Evolutionary conservation across 306 rosid species (phyloP).

Genomic region (Citrullus mucosospermus): DNA sequence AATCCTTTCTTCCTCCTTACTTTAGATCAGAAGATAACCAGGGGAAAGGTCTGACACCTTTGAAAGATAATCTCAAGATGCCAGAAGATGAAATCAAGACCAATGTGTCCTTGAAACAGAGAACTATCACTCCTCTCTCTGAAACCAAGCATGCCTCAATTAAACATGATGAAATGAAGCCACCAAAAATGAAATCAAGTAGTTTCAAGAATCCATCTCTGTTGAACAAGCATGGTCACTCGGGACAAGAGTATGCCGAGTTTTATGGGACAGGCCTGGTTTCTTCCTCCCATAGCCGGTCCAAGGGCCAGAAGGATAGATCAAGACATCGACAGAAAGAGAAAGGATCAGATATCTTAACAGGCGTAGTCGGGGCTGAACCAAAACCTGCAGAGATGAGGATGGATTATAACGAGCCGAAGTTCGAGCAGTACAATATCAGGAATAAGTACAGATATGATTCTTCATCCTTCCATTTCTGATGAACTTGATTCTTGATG

Average conservation of each 20-base stretch:
- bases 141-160: conserved; percentile 48
- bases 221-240: neutral
- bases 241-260: conserved; percentile 5
- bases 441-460: neutral
- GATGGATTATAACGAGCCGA: neutral
- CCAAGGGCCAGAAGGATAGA: conserved; percentile 1
- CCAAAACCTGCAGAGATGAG: neutral
- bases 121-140: conserved; percentile 27
- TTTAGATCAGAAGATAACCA: conserved; percentile 24
- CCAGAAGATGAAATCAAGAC: conserved; percentile 51
- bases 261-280: conserved; percentile 1
- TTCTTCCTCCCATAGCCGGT: conserved; percentile 2
- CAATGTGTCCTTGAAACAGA: conserved; percentile 31
- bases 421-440: neutral
- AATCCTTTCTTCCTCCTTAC: conserved; percentile 42
- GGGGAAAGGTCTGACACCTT: conserved; percentile 46
- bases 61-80: conserved; percentile 69
- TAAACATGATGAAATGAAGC: conserved; percentile 53
- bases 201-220: conserved; percentile 6
- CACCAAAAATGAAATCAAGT: conserved; percentile 39
- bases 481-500: neutral
- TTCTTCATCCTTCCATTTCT: conserved; percentile 1
- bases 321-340: conserved; percentile 3
- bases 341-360: neutral
- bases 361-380: neutral